These are phyloP conservation scores for Rhynchospora pubera DNA, from an alignment of 176 grass and related monocot species.

Conservation along the genomic window DNA sequence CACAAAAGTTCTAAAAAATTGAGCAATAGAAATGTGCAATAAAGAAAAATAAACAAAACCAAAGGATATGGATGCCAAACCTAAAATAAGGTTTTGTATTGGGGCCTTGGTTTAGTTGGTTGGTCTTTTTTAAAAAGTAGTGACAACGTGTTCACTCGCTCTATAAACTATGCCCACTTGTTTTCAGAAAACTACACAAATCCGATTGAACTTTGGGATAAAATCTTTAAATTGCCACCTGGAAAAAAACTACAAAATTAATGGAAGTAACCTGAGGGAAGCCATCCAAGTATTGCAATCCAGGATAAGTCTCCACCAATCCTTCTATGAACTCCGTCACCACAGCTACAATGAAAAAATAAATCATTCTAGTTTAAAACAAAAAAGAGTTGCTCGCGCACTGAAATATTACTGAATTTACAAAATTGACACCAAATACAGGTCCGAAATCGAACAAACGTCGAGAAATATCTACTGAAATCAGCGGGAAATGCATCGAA, in stretches of 20 bases:
- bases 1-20: conserved; percentile 15
- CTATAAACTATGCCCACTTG: no score
- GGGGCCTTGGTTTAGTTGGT: no score
- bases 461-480: background rate
- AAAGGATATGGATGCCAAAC: background rate
- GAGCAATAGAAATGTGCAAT: background rate
- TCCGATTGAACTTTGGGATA: background rate
- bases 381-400: background rate
- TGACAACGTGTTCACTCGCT: no score
- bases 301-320: conserved; percentile 94
- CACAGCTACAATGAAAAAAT: conserved; percentile 47
- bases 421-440: background rate
- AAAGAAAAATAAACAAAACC: background rate
- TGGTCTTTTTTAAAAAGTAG: no score
- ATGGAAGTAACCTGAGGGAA: conserved; percentile 63
- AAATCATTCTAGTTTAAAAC: background rate
- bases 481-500: background rate
- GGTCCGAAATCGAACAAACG: background rate
- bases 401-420: background rate
- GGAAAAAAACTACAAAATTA: conserved; percentile 9
- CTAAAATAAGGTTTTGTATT: background rate
- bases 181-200: conserved; percentile 1
- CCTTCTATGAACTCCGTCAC: conserved; percentile 98
- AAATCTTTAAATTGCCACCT: background rate
- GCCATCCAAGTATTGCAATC: conserved; percentile 89